phyloP scores from a whole-genome alignment of 176 grass and related monocot genomes.

The Urochloa ruziziensis region DNA sequence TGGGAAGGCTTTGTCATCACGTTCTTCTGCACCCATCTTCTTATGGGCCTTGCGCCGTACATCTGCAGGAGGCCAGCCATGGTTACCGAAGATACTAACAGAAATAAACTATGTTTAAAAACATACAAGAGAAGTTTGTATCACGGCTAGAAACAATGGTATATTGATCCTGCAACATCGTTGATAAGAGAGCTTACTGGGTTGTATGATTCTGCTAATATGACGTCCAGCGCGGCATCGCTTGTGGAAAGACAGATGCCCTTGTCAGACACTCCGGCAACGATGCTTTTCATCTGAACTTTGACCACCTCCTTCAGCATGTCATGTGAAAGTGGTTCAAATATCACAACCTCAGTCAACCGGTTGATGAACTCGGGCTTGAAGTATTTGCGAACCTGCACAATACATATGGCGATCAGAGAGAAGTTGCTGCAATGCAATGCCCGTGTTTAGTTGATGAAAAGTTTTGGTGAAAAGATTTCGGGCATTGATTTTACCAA shows the following conservation, averaged over 20 bases:
- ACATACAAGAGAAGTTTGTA: too few species aligned
- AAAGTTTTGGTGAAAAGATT: too few species aligned
- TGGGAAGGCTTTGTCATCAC: slow-evolving; percentile 54
- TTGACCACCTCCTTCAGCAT: slow-evolving; percentile 40
- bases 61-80: not conserved
- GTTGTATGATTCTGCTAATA: slow-evolving; percentile 66
- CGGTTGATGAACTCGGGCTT: slow-evolving; percentile 59
- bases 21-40: slow-evolving; percentile 56
- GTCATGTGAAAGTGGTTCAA: slow-evolving; percentile 40
- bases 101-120: not conserved
- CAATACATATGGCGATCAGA: not conserved
- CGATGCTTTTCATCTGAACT: slow-evolving; percentile 59
- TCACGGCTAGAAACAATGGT: not conserved
- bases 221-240: slow-evolving; percentile 58
- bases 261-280: slow-evolving; percentile 45
- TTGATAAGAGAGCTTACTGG: slow-evolving; percentile 15
- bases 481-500: too few species aligned
- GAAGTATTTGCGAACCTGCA: slow-evolving; percentile 47
- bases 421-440: not conserved
- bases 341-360: slow-evolving; percentile 53
- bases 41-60: slow-evolving; percentile 52
- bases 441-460: too few species aligned
- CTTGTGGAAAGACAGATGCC: slow-evolving; percentile 51
- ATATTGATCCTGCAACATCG: not conserved
- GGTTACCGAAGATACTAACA: not conserved